A percentile compares a stretch with the other conserved stretches of the same genome.
Conservation (phyloP, 805 yeast species). For the Lachancea meyersii region DNA sequence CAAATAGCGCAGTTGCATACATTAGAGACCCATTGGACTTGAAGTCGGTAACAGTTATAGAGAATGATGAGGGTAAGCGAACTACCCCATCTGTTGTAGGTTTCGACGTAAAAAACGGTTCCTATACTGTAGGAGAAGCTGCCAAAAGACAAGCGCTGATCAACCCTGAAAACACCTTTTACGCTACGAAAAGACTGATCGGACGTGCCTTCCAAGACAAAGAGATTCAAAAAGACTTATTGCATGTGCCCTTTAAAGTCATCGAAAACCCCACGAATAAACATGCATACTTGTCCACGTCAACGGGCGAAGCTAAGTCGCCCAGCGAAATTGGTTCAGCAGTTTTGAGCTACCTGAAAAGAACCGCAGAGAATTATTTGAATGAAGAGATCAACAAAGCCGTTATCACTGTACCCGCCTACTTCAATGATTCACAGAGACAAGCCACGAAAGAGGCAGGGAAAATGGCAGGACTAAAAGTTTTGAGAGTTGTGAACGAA, state of each 20-base stretch:
- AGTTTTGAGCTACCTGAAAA: conserved; percentile 58
- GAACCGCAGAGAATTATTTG: conserved; percentile 54
- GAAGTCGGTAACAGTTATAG: conserved; percentile 57
- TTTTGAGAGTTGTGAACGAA: conserved; percentile 70
- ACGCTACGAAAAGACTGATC: conserved; percentile 75
- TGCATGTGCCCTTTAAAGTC: conserved; percentile 57
- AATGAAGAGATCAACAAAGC: conserved; percentile 55
- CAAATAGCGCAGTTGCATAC: conserved; percentile 77
- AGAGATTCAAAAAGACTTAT: conserved; percentile 64
- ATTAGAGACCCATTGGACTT: conserved; percentile 39
- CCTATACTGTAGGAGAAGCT: conserved; percentile 53
- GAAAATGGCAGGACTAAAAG: conserved; percentile 65
- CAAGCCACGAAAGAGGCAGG: conserved; percentile 83
- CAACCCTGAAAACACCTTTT: conserved; percentile 72
- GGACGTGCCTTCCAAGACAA: conserved; percentile 64
- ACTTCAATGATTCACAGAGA: conserved; percentile 75
- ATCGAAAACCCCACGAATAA: conserved; percentile 49
- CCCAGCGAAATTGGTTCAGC: conserved; percentile 71
- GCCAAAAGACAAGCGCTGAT: conserved; percentile 75
- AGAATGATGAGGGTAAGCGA: conserved; percentile 67
- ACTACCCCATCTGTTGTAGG: conserved; percentile 81
- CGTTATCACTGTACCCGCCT: conserved; percentile 80
- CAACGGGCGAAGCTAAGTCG: conserved; percentile 41
- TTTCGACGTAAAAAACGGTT: conserved; percentile 39
- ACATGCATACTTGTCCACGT: conserved; percentile 56